Conservation (phyloP, 768 basidiomycete species). For the Gyrodon lividus region DNA sequence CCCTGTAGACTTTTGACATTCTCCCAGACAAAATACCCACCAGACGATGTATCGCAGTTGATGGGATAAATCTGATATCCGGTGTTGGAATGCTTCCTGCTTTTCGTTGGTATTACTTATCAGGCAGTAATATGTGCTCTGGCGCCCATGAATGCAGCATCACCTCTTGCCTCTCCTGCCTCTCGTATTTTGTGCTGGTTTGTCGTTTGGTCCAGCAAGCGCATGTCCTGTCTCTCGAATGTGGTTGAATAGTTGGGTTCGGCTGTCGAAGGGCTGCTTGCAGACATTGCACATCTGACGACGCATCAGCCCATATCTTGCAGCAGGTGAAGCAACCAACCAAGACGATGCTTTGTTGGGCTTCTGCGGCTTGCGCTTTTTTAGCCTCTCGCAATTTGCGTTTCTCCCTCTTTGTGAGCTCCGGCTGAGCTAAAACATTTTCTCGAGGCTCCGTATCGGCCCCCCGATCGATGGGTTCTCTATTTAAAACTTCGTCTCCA, state of each 20-base stretch:
- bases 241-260: conserved; percentile 74
- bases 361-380: conserved; percentile 40
- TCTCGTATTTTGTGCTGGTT: conserved; percentile 34
- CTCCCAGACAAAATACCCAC: conserved; percentile 94
- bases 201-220: conserved; percentile 38
- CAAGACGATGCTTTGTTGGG: conserved; percentile 1
- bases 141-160: neutral
- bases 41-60: conserved; percentile 85
- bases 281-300: conserved; percentile 67
- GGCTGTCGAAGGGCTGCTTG: conserved; percentile 56
- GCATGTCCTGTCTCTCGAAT: conserved; percentile 74
- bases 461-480: neutral
- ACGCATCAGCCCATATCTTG: conserved; percentile 8
- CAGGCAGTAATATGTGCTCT: conserved; percentile 6
- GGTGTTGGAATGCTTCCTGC: neutral
- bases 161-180: conserved; percentile 29
- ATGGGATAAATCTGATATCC: conserved; percentile 64
- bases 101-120: conserved; percentile 7
- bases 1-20: conserved; percentile 81
- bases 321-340: conserved; percentile 7
- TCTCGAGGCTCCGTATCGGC: conserved; percentile 1
- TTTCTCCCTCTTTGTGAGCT: conserved; percentile 77
- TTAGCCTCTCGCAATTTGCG: conserved; percentile 74
- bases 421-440: conserved; percentile 13
- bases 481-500: neutral